Evolutionary conservation across 352 stramenopile species (phyloP), one percentile per base, ranked within the genome.

Genomic region (Phytophthora ohioensis): DNA sequence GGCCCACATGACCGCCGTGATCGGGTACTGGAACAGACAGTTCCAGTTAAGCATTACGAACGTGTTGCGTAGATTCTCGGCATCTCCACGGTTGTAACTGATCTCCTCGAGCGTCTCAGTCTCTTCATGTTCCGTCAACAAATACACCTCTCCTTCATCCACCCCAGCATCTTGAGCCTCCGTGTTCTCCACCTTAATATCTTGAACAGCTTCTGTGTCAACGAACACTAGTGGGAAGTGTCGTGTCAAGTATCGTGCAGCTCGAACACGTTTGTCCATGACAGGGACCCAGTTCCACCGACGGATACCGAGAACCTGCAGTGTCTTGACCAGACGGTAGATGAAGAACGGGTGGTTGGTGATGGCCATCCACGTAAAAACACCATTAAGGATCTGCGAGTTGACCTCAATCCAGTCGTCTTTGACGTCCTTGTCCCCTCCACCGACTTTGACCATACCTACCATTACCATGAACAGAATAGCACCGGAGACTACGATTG

Each of bases 301-400:
- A 12, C 64, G 57, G 13, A 70, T 67, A 11, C 70, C 64, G 15
- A 74, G 31, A 27, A 77, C 58, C 21, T 58, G 65, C 43, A 74
- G 45, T n/a, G 43, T 61, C 38, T 64, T 70, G 39, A 56, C 17
- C 3, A 82, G 68, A 6, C 67, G 57, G 31, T 71, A 79, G 56
- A 79, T 17, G 67, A 78, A 78, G 52, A 82, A 78, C 3, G 75
- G 75, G 58, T 82, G 75, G 43, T 73, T 82, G 39, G 67, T 78
- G 12, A 82, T 31, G 11, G 75, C 75, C 62, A 78, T 76, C 67
- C 74, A 76, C 49, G 75, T 79, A 52, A 82, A 82, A 35, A 78
- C 70, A 5, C 57, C 75, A 51, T 82, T 82, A 54, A 82, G 75
- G 56, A 82, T 82, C 57, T 82, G 75, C 58, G 75, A 82, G 64